Conservation (phyloP, 2,329 filamentous ascomycete species). For the Karstenula rhodostoma region DNA sequence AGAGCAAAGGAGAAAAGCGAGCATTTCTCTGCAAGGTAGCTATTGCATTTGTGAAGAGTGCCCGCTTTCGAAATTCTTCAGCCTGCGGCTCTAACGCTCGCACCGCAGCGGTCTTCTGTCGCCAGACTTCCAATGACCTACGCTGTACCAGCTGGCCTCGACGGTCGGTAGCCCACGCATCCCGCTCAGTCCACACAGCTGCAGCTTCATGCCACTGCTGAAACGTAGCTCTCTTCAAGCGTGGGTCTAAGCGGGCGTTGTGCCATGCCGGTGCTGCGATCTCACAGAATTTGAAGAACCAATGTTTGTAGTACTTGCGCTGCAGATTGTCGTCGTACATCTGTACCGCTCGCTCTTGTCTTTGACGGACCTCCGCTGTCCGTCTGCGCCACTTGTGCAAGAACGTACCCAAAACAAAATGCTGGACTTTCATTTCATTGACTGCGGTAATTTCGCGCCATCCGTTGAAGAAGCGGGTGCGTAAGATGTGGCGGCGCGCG, state of each 20-base stretch:
- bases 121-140: slow-evolving; percentile 37
- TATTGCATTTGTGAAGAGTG: slow-evolving; percentile 34
- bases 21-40: slow-evolving; percentile 47
- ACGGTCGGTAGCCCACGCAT: slow-evolving; percentile 31
- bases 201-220: slow-evolving; percentile 38
- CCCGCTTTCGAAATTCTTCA: slow-evolving; percentile 40
- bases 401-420: slow-evolving; percentile 63
- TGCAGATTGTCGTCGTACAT: slow-evolving; percentile 46
- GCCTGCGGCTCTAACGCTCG: slow-evolving; percentile 46
- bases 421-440: slow-evolving; percentile 63
- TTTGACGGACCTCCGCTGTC: slow-evolving; percentile 45
- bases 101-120: slow-evolving; percentile 24
- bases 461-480: slow-evolving; percentile 72
- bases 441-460: slow-evolving; percentile 72
- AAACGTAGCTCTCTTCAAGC: slow-evolving; percentile 35
- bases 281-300: slow-evolving; percentile 49
- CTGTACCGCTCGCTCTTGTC: slow-evolving; percentile 42
- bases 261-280: slow-evolving; percentile 45
- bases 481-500: slow-evolving; percentile 74
- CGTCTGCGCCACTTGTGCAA: slow-evolving; percentile 62
- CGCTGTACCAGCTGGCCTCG: slow-evolving; percentile 34
- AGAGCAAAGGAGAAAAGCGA: slow-evolving; percentile 54
- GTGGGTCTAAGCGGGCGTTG: slow-evolving; percentile 34
- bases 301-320: slow-evolving; percentile 42
- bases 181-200: slow-evolving; percentile 35